phyloP scores from a whole-genome alignment of 75 land plant species.

The Sequoia sempervirens region DNA sequence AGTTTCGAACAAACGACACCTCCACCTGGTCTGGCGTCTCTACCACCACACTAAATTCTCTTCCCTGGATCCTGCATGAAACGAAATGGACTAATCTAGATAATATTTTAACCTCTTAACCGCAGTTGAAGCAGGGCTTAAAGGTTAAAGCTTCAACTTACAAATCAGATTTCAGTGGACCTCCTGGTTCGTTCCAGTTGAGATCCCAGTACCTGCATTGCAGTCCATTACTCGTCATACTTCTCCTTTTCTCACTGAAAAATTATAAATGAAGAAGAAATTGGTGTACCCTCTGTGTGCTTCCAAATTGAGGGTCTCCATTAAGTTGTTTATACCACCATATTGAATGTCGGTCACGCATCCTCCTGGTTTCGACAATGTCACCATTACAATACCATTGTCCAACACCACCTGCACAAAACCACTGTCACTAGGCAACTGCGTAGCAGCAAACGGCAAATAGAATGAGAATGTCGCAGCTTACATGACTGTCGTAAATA shows the following conservation, averaged over 20 bases:
- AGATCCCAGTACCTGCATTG: slow-evolving; percentile 45
- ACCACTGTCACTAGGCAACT: neutral
- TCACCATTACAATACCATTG: slow-evolving; percentile 32
- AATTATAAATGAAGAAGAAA: neutral
- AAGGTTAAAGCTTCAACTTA: slow-evolving; percentile 12
- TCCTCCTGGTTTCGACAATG: slow-evolving; percentile 37
- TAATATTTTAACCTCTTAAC: neutral
- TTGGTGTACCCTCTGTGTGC: slow-evolving; percentile 30
- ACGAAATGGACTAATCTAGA: neutral
- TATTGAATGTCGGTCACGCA: slow-evolving; percentile 22
- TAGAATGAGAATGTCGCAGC: too few species aligned
- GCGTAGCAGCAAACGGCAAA: too few species aligned
- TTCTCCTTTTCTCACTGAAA: neutral
- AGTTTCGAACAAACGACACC: slow-evolving; percentile 47
- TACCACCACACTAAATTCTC: slow-evolving; percentile 27
- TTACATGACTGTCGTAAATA: too few species aligned
- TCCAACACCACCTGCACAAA: slow-evolving; percentile 32
- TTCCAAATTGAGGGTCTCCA: slow-evolving; percentile 28
- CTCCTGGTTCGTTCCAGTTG: slow-evolving; percentile 47
- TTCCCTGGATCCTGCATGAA: slow-evolving; percentile 31
- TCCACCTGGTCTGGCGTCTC: slow-evolving; percentile 33
- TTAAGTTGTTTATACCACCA: slow-evolving; percentile 39
- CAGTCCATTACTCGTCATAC: neutral
- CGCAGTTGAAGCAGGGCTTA: neutral
- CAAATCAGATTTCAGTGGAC: slow-evolving; percentile 30